Conservation (phyloP, 192 early-diverging fungal species). For the Backusella psychrophila region DNA sequence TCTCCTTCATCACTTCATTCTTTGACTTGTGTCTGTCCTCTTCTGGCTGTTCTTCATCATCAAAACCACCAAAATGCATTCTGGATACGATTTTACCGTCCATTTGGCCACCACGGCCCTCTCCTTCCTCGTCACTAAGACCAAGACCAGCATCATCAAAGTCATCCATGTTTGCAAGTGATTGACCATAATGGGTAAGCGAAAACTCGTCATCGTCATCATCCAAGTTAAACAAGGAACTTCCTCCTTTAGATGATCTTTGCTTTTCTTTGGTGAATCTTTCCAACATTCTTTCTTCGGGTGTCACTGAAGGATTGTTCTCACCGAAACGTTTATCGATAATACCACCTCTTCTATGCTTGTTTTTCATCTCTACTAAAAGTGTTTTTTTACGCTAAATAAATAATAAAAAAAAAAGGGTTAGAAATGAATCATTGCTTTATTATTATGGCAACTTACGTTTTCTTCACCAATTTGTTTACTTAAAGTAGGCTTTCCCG, state of each 20-base stretch:
- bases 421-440: neutral
- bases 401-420: neutral
- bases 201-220: slow-evolving; percentile 63
- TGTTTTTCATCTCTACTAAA: slow-evolving; percentile 69
- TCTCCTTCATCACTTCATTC: slow-evolving; percentile 94
- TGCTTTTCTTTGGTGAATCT: slow-evolving; percentile 89
- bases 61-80: slow-evolving; percentile 90
- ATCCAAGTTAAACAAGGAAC: slow-evolving; percentile 80
- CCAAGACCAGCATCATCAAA: slow-evolving; percentile 70
- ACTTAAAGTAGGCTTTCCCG: slow-evolving; percentile 76
- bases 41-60: slow-evolving; percentile 34
- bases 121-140: slow-evolving; percentile 59
- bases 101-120: slow-evolving; percentile 58
- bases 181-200: slow-evolving; percentile 94
- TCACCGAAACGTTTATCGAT: slow-evolving; percentile 97
- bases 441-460: slow-evolving; percentile 34
- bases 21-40: slow-evolving; percentile 67
- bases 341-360: slow-evolving; percentile 69
- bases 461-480: slow-evolving; percentile 84
- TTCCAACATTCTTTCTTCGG: slow-evolving; percentile 95
- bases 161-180: slow-evolving; percentile 79
- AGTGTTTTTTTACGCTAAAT: slow-evolving; percentile 80
- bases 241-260: slow-evolving; percentile 33
- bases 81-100: slow-evolving; percentile 66
- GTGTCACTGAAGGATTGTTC: slow-evolving; percentile 77